Conservation (phyloP, 768 basidiomycete species). For the Boletus bicolor region DNA sequence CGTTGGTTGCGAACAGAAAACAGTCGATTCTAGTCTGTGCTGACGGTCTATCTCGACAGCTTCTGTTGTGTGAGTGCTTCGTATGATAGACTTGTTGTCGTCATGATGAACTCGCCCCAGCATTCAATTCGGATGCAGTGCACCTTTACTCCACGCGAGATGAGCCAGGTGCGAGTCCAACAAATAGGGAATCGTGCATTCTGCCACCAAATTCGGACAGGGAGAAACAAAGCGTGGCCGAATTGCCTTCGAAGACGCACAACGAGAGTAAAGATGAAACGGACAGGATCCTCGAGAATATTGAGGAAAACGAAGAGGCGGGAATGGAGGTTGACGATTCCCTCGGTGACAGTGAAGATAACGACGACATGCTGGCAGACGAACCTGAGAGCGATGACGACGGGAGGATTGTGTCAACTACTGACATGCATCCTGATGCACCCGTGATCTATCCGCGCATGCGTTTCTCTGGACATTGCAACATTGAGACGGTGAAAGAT, state of each 20-base stretch:
- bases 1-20: conserved; percentile 3
- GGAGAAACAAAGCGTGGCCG: neutral
- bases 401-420: conserved; percentile 20
- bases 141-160: conserved; percentile 75
- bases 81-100: neutral
- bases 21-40: neutral
- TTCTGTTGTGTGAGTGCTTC: conserved; percentile 55
- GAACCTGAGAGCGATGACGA: conserved; percentile 34
- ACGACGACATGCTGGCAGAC: conserved; percentile 24
- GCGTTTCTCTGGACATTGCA: conserved; percentile 68
- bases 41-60: conserved; percentile 36
- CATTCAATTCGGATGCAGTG: conserved; percentile 69
- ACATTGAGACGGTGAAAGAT: conserved; percentile 84
- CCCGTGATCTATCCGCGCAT: conserved; percentile 61
- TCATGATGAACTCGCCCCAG: conserved; percentile 35
- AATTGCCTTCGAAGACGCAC: neutral
- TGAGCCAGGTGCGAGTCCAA: conserved; percentile 38
- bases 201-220: conserved; percentile 28
- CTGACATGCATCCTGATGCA: conserved; percentile 33
- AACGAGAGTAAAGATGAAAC: neutral
- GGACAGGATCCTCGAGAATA: neutral
- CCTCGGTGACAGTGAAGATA: conserved; percentile 28
- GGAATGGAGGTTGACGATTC: conserved; percentile 31
- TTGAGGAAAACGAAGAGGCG: conserved; percentile 23
- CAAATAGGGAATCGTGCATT: conserved; percentile 22